These are phyloP conservation scores for Isabelozyma rhagii DNA, from an alignment of 805 yeast genomes.

Conservation along the genomic window DNA sequence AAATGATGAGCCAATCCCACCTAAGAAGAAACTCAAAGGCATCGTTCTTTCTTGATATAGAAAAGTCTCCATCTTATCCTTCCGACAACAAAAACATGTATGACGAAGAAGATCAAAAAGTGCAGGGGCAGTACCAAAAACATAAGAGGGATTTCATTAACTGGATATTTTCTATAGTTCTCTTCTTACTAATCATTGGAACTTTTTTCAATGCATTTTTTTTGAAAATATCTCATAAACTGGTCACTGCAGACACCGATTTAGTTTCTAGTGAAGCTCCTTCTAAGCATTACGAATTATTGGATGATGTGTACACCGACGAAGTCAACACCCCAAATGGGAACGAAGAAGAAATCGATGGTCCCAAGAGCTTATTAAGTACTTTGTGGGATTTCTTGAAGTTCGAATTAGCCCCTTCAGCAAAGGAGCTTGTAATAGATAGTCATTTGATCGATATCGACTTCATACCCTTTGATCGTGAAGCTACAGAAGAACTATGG, in stretches of 20 bases:
- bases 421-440: too few relatives aligned
- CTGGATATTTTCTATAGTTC: neutral
- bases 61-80: too few relatives aligned
- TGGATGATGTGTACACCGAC: neutral
- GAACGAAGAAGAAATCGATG: neutral
- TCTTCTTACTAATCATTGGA: neutral
- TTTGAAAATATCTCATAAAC: neutral
- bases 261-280: neutral
- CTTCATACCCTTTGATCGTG: neutral
- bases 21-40: too few relatives aligned
- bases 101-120: neutral
- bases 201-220: neutral
- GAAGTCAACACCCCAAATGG: neutral
- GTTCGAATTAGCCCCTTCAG: neutral
- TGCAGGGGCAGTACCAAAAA: neutral
- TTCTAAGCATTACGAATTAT: neutral
- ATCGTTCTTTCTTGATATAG: too few relatives aligned
- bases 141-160: neutral
- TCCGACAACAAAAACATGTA: too few relatives aligned
- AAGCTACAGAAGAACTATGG: slow-evolving; percentile 1
- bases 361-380: neutral
- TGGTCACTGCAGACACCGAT: too few relatives aligned
- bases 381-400: neutral
- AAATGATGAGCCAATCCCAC: too few relatives aligned
- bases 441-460: too few relatives aligned